These are phyloP conservation scores for Phyllosticta citrichinensis DNA, from an alignment of 2,329 filamentous ascomycete genomes.

Conservation along the genomic window DNA sequence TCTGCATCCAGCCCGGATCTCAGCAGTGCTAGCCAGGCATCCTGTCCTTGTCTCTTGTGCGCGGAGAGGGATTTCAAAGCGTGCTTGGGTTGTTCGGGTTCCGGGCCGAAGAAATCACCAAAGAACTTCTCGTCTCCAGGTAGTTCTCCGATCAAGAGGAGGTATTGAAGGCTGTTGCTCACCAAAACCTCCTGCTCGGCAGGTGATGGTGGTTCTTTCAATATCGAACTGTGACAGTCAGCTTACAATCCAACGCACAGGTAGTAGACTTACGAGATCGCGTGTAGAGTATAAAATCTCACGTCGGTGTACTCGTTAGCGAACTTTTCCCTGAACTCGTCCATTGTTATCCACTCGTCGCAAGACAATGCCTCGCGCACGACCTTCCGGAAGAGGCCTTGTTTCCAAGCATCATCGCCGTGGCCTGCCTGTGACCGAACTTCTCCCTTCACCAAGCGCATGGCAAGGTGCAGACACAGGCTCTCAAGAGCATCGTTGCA, in stretches of 20 bases:
- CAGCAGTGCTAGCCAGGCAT: slow-evolving; percentile 76
- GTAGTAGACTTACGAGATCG: slow-evolving; percentile 51
- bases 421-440: slow-evolving; percentile 51
- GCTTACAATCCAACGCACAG: neutral
- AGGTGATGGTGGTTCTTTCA: neutral
- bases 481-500: slow-evolving; percentile 52
- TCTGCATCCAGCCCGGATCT: slow-evolving; percentile 55
- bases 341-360: neutral
- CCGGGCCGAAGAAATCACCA: slow-evolving; percentile 56
- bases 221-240: neutral
- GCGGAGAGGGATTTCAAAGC: slow-evolving; percentile 48
- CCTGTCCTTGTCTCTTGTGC: slow-evolving; percentile 72
- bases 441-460: slow-evolving; percentile 78
- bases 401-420: slow-evolving; percentile 60
- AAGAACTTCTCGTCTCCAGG: slow-evolving; percentile 58
- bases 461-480: slow-evolving; percentile 65
- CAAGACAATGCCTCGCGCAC: slow-evolving; percentile 40
- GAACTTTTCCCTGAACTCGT: slow-evolving; percentile 67
- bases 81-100: slow-evolving; percentile 59
- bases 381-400: slow-evolving; percentile 54
- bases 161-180: slow-evolving; percentile 37
- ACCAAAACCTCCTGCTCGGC: slow-evolving; percentile 33
- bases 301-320: slow-evolving; percentile 75
- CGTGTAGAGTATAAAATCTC: slow-evolving; percentile 69
- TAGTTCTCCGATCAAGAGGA: slow-evolving; percentile 55